Conservation (phyloP, 495 filamentous ascomycete species). For the Emericellopsis terricola region DNA sequence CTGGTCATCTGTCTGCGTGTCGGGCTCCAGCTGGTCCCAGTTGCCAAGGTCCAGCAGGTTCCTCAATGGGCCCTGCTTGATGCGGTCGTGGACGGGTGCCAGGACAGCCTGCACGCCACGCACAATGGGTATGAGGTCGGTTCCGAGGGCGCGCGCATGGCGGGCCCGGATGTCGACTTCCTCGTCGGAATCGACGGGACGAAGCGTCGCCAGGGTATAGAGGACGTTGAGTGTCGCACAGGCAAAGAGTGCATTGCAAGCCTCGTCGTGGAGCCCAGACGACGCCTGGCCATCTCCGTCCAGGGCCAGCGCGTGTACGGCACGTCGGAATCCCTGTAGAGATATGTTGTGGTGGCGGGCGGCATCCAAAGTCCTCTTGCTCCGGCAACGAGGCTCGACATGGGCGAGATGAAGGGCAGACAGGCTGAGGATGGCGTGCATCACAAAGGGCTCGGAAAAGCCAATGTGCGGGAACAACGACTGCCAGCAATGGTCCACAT, state of each 20-base stretch:
- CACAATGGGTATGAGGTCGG: not conserved
- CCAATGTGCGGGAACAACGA: not conserved
- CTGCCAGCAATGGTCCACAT: not conserved
- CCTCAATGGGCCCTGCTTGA: not conserved
- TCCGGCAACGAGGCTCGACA: conserved; percentile 2
- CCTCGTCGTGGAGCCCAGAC: too few relatives aligned
- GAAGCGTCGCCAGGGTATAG: not conserved
- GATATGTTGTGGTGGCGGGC: not conserved
- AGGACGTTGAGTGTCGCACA: not conserved
- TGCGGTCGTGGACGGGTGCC: not conserved
- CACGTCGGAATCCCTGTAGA: not conserved
- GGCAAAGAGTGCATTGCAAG: not conserved
- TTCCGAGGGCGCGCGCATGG: not conserved
- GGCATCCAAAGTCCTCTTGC: not conserved
- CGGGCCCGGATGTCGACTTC: too few relatives aligned
- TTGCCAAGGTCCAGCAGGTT: not conserved
- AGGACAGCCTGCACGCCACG: not conserved
- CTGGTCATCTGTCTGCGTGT: not conserved
- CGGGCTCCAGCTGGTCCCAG: not conserved
- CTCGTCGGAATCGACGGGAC: not conserved
- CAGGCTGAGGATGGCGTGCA: conserved; percentile 10
- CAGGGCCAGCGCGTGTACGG: not conserved
- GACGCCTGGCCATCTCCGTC: too few relatives aligned
- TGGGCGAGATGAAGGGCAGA: conserved; percentile 1
- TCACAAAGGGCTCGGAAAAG: not conserved